Percentiles rank a stretch among this genome's conserved stretches.
Evolutionary conservation across 2,329 filamentous ascomycete species (phyloP).

Genomic region (Sphaceloma murrayae): DNA sequence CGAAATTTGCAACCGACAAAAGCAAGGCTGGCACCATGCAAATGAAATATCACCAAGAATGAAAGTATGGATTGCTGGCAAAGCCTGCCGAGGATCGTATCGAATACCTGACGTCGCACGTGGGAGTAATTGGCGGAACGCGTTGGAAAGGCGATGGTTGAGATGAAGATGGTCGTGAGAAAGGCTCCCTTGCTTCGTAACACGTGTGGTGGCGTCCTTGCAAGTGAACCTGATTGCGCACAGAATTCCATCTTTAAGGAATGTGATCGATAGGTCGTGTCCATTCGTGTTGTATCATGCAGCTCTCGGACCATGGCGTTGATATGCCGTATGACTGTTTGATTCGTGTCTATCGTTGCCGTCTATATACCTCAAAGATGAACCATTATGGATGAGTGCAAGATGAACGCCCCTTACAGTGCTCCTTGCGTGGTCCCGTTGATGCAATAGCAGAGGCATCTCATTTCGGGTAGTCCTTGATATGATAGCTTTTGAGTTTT

Average conservation of each 20-base stretch:
- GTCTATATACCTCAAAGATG: not conserved
- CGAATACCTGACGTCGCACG: not conserved
- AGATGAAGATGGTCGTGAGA: too few relatives aligned
- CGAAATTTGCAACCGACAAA: not conserved
- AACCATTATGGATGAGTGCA: too few relatives aligned
- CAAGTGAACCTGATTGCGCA: too few relatives aligned
- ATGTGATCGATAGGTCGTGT: not conserved
- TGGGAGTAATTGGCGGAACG: constrained; percentile 4
- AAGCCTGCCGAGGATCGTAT: not conserved
- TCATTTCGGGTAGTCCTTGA: constrained; percentile 65
- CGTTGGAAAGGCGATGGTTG: constrained; percentile 7
- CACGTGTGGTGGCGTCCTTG: too few relatives aligned
- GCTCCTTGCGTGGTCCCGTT: not conserved
- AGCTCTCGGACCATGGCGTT: too few relatives aligned
- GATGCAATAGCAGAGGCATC: not conserved
- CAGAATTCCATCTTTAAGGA: not conserved
- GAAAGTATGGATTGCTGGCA: not conserved
- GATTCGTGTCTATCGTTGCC: not conserved
- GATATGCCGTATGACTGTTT: not conserved
- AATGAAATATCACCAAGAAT: not conserved
- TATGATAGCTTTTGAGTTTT: constrained; percentile 89
- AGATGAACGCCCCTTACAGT: too few relatives aligned
- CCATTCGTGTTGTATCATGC: not conserved
- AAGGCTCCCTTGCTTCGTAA: constrained; percentile 5
- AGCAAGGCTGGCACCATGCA: constrained; percentile 3